Conservation (phyloP, 2,329 filamentous ascomycete genomes). For the Ascochyta koolunga region DNA sequence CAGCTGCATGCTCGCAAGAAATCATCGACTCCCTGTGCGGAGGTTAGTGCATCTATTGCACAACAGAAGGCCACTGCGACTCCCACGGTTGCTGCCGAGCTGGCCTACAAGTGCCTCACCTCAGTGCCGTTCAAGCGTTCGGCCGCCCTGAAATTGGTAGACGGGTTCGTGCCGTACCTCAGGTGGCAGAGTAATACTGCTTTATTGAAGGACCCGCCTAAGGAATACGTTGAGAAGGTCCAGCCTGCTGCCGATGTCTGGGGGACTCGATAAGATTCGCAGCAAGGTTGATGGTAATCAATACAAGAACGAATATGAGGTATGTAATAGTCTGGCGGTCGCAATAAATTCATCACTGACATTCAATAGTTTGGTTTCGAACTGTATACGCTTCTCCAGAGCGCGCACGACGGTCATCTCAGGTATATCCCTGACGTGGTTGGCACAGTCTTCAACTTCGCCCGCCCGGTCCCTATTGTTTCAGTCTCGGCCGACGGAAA, state of each 20-base stretch:
- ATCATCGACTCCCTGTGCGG: slow-evolving; percentile 41
- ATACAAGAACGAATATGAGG: slow-evolving; percentile 52
- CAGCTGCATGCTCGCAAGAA: slow-evolving; percentile 36
- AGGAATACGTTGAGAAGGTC: slow-evolving; percentile 54
- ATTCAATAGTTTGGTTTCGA: slow-evolving; percentile 38
- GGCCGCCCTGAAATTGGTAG: slow-evolving; percentile 49
- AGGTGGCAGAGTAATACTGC: slow-evolving; percentile 54
- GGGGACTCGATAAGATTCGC: slow-evolving; percentile 48
- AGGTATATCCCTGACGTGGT: slow-evolving; percentile 61
- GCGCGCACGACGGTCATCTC: slow-evolving; percentile 71
- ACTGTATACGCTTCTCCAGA: slow-evolving; percentile 53
- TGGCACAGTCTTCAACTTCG: slow-evolving; percentile 58
- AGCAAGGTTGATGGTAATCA: slow-evolving; percentile 43
- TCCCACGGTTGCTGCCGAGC: slow-evolving; percentile 51
- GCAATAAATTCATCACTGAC: slow-evolving; percentile 4
- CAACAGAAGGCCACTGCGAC: slow-evolving; percentile 32
- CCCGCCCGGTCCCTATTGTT: slow-evolving; percentile 58
- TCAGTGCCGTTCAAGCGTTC: slow-evolving; percentile 54
- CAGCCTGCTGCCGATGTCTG: slow-evolving; percentile 53
- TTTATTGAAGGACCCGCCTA: slow-evolving; percentile 54
- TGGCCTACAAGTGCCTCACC: slow-evolving; percentile 55
- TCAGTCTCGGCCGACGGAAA: slow-evolving; percentile 63
- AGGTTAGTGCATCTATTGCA: slow-evolving; percentile 38
- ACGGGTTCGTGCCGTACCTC: slow-evolving; percentile 54
- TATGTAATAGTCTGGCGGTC: slow-evolving; percentile 12